phyloP scores from a whole-genome alignment of 192 early-diverging fungal genomes.

The Coemansia sp. region DNA sequence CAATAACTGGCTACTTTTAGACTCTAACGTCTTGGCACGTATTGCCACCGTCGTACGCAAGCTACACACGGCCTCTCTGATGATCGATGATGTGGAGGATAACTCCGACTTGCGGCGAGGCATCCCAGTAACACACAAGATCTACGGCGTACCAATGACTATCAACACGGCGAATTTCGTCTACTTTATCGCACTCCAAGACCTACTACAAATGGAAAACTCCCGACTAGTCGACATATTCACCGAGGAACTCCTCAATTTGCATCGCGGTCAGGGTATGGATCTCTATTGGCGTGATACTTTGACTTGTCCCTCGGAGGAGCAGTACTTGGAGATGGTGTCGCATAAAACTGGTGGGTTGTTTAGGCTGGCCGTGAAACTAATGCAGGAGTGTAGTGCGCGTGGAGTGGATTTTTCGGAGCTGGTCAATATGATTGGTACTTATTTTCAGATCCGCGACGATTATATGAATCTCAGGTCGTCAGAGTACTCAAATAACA shows the following conservation, averaged over 20 bases:
- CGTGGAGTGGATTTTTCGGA: constrained; percentile 66
- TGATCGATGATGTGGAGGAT: constrained; percentile 98
- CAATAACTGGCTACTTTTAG: constrained; percentile 83
- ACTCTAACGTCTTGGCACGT: constrained; percentile 62
- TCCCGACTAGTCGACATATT: constrained; percentile 79
- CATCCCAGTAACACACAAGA: constrained; percentile 91
- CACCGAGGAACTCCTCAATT: constrained; percentile 86
- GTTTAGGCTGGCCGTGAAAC: constrained; percentile 86
- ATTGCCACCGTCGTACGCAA: constrained; percentile 88
- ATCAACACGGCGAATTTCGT: constrained; percentile 99
- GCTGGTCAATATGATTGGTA: constrained; percentile 87
- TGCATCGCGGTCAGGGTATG: constrained; percentile 98
- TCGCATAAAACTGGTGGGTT: constrained; percentile 98
- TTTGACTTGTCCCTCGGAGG: constrained; percentile 86
- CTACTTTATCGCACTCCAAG: constrained; percentile 90
- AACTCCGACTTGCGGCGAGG: constrained; percentile 87
- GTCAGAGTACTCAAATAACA: constrained; percentile 84
- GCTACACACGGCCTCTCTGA: constrained; percentile 91
- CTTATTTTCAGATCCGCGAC: constrained; percentile 97
- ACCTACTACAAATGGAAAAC: constrained; percentile 66
- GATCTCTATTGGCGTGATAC: constrained; percentile 96
- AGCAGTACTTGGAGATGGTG: constrained; percentile 95
- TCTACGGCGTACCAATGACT: constrained; percentile 89
- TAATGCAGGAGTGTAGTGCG: constrained; percentile 84
- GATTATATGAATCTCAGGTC: constrained; percentile 96